phyloP scores from a whole-genome alignment of 768 basidiomycete genomes.

The Rhodosporidiobolus odoratus region DNA sequence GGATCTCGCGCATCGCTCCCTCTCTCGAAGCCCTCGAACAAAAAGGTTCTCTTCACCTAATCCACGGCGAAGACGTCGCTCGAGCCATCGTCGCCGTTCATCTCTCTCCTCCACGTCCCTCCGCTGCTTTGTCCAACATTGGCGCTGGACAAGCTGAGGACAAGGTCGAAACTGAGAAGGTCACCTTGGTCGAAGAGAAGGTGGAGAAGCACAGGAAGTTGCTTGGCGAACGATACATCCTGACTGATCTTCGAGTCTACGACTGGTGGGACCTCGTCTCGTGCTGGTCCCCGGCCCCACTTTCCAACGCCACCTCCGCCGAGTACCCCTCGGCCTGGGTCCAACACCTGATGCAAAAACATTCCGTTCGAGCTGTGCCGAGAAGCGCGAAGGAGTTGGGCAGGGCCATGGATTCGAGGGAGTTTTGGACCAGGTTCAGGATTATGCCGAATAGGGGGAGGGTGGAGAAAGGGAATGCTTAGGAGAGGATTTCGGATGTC shows the following conservation, averaged over 20 bases:
- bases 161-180: background rate
- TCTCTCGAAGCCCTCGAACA: conserved; percentile 55
- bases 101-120: conserved; percentile 44
- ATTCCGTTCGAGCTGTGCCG: conserved; percentile 55
- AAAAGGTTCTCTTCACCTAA: conserved; percentile 61
- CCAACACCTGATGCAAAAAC: conserved; percentile 57
- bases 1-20: conserved; percentile 56
- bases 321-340: conserved; percentile 53
- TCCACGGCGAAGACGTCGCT: conserved; percentile 59
- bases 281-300: conserved; percentile 49
- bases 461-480: conserved; percentile 19
- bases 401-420: conserved; percentile 57
- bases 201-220: background rate
- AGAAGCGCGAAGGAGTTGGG: conserved; percentile 54
- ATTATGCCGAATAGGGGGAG: conserved; percentile 36
- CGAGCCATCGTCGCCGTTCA: conserved; percentile 60
- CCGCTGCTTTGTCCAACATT: conserved; percentile 19
- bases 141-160: no score
- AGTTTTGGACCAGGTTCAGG: conserved; percentile 54
- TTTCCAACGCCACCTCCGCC: background rate
- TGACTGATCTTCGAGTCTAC: conserved; percentile 47
- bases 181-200: conserved; percentile 41
- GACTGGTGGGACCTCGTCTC: conserved; percentile 66
- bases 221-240: conserved; percentile 17
- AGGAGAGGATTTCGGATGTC: background rate